Conservation (phyloP, 768 basidiomycete genomes). For the Suillus plorans region DNA sequence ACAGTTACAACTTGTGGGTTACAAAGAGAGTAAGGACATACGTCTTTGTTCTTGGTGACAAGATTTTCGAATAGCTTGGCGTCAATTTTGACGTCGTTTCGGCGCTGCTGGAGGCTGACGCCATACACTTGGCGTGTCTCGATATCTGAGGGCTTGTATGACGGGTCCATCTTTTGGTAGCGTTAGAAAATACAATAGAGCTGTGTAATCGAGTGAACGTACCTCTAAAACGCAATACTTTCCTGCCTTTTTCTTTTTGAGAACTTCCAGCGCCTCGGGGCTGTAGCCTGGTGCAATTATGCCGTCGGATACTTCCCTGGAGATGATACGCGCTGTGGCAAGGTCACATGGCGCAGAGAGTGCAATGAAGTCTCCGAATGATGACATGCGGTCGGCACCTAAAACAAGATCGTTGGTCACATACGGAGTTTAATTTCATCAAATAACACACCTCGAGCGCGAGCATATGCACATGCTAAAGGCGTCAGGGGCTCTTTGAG, state of each 20-base stretch:
- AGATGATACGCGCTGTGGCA: constrained; percentile 94
- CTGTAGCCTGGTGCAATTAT: constrained; percentile 96
- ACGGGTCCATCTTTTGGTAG: constrained; percentile 75
- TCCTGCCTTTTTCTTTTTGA: constrained; percentile 95
- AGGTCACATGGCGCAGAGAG: constrained; percentile 91
- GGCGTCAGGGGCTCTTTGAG: constrained; percentile 87
- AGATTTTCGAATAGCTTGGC: constrained; percentile 79
- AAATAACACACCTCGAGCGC: constrained; percentile 73
- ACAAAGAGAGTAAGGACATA: constrained; percentile 32
- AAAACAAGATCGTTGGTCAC: constrained; percentile 11
- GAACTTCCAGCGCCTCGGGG: constrained; percentile 81
- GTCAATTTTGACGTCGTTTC: constrained; percentile 90
- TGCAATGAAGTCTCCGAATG: constrained; percentile 98
- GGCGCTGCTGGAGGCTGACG: constrained; percentile 81
- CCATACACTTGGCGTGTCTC: constrained; percentile 98
- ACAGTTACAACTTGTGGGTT: background rate
- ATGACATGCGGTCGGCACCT: constrained; percentile 99
- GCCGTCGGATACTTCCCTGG: constrained; percentile 98
- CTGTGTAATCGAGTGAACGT: constrained; percentile 10
- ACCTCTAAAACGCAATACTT: constrained; percentile 98
- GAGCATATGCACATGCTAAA: constrained; percentile 90
- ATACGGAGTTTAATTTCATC: background rate
- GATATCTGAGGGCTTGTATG: constrained; percentile 70
- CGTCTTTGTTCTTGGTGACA: constrained; percentile 87
- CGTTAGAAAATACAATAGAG: constrained; percentile 10